Evolutionary conservation across 768 basidiomycete species (phyloP).

Genomic region (Pisolithus sp.): DNA sequence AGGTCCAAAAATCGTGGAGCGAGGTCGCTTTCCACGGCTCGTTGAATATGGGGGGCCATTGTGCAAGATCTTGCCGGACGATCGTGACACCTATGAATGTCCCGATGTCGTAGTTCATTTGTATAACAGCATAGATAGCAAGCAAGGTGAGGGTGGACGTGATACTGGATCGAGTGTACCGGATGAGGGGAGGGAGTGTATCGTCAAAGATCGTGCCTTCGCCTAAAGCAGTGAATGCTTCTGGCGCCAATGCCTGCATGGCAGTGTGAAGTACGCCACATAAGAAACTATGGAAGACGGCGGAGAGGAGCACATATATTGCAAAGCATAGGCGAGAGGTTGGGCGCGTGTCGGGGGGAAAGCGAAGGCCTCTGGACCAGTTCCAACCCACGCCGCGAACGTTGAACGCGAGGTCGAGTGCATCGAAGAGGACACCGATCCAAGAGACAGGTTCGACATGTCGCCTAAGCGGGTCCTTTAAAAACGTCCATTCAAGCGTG

Average conservation of each 20-base stretch:
- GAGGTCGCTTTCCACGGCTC: conserved; percentile 33
- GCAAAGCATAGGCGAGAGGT: conserved; percentile 33
- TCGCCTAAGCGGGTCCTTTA: not conserved
- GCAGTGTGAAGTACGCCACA: conserved; percentile 42
- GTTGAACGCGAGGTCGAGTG: conserved; percentile 44
- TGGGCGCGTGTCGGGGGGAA: conserved; percentile 36
- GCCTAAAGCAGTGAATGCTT: conserved; percentile 19
- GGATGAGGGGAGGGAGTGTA: conserved; percentile 18
- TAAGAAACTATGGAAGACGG: conserved; percentile 30
- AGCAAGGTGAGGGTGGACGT: conserved; percentile 40
- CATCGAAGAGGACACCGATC: conserved; percentile 25
- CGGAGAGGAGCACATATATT: conserved; percentile 26
- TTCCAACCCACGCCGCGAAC: conserved; percentile 58
- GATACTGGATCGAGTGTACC: conserved; percentile 34
- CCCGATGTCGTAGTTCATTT: conserved; percentile 24
- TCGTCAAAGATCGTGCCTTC: conserved; percentile 30
- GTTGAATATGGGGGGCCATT: conserved; percentile 30
- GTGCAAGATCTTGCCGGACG: conserved; percentile 21
- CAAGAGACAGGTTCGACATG: not conserved
- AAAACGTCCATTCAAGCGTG: conserved; percentile 6
- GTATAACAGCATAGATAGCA: conserved; percentile 39
- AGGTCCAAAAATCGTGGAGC: conserved; percentile 32
- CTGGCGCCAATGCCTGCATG: conserved; percentile 41
- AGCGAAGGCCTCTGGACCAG: conserved; percentile 36
- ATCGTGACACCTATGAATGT: conserved; percentile 22